Evolutionary conservation across 345 rosid species (phyloP), one percentile per base, ranked within the genome.

Genomic region (Gossypium thurberi): DNA sequence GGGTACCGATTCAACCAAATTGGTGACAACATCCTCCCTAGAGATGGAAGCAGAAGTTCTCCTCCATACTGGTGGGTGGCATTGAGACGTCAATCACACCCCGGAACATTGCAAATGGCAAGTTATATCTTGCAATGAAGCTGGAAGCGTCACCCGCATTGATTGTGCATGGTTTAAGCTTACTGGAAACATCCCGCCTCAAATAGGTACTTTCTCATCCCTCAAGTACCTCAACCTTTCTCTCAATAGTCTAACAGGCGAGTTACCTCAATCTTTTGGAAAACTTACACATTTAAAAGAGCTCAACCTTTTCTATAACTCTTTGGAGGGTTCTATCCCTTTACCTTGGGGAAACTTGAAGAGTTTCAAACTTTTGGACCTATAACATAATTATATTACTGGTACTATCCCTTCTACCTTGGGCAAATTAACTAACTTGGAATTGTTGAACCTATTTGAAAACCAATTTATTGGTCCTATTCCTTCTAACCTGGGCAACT

Each of bases 131-230:
- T 62, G 66, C 66, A 62, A 62, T 9, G 2, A 33, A 33, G 66
- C 46, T 33, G 23, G 66, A 2, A 61, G 65, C 21, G 8, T 61
- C 46, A 33, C 21, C 11, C 12, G 3, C 42, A 61, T 18, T 18
- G 58, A 8, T 53, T 25, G 8, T 8, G 0, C 21, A 6, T 7
- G 0, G 1, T 1, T 0, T n/a, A 0, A 0, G 8, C 1, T 18
- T 18, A 18, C 0, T 18, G 59, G 58, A 10, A 2, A 12, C 59
- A 55, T 55, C 58, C 58, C 11, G 23, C 59, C 26, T 55, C 3
- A 55, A 9, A 55, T 55, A 20, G 59, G 25, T 18, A 6, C 25
- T 20, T 20, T 55, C 18, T 20, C 59, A 55, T 18, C 25, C 8
- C 59, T 55, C 5, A 2, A 18, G 10, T 9, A 18, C 59, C 59